A percentile compares a stretch with the other conserved stretches of the same genome.
phyloP scores from a whole-genome alignment of 1,284 basidiomycete genomes.

The Uromyces viciae-fabae region DNA sequence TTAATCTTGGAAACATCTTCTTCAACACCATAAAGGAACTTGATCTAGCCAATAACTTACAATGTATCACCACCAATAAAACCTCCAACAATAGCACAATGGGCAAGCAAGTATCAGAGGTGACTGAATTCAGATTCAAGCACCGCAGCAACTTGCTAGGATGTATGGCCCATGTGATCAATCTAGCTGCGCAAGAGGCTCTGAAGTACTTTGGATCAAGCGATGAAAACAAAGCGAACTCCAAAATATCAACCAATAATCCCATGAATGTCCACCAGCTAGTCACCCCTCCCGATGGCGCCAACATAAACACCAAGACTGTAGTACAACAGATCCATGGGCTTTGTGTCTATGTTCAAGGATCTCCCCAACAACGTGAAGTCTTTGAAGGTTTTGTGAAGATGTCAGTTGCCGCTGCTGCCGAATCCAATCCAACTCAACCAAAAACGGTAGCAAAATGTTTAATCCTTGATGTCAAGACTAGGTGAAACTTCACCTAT shows the following conservation, averaged over 20 bases:
- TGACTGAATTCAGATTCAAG: not conserved
- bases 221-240: not conserved
- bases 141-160: not conserved
- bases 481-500: no score
- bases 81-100: not conserved
- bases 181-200: not conserved
- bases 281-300: not conserved
- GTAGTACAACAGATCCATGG: not conserved
- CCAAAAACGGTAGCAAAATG: no score
- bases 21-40: not conserved
- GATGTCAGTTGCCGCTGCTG: not conserved
- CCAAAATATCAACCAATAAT: not conserved
- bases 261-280: not conserved
- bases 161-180: not conserved
- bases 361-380: not conserved
- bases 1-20: not conserved
- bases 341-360: not conserved
- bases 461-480: no score
- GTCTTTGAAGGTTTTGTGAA: not conserved
- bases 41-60: not conserved
- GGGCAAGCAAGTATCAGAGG: not conserved
- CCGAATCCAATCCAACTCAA: no score
- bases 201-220: not conserved
- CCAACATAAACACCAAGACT: not conserved
- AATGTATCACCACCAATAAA: not conserved